Base-by-base conservation (phyloP, 768 basidiomycete genomes). In the Rhizopogon roseolus region DNA sequence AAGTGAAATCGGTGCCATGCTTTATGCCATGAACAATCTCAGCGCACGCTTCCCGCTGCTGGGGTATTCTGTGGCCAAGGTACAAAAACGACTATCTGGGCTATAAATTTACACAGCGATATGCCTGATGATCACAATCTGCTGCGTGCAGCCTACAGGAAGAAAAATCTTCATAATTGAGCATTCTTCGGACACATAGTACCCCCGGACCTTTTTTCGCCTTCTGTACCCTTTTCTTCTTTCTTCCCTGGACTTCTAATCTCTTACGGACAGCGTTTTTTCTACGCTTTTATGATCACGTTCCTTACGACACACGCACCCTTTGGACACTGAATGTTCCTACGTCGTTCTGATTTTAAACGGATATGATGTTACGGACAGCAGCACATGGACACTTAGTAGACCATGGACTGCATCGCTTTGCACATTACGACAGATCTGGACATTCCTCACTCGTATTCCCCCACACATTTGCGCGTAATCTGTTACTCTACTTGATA, bases 1-100 rank as follows among this genome's bases (percentile, higher is more conserved):
- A 56, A 79, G 72, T 60, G 85, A 88, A 55, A 78, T 88, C 40
- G 75, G 73, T 34, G 74, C 80, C 16, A 66, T 90, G 49, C 71
- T 86, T 28, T 85, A 79, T 59, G 84, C 82, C 56, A 80, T 89
- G 79, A 82, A 74, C 54, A 79, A 72, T 53, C 78, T 89, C 42
- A 76, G 78, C 55, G 66, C 79, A 10, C 75, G 75, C 44, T 87
- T 84, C 65, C 87, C 87, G 32, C 70, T 89, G 56, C 71, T 85
- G 54, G 61, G 66, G 6, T 69, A 69, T 42, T 58, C 67, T 8
- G 66, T 59, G 38, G 54, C 64, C 40, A 69, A 68, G 42, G 62
- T 61, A 28, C 69, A 71, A 55, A 69, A 69, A 55, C 52, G 69
- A 55, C 52, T 70, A n/a, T 57, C 56, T 14, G 56, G 49, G 32